Evolutionary conservation across 2,329 filamentous ascomycete genomes (phyloP).

Genomic region (Nakataea oryzae): DNA sequence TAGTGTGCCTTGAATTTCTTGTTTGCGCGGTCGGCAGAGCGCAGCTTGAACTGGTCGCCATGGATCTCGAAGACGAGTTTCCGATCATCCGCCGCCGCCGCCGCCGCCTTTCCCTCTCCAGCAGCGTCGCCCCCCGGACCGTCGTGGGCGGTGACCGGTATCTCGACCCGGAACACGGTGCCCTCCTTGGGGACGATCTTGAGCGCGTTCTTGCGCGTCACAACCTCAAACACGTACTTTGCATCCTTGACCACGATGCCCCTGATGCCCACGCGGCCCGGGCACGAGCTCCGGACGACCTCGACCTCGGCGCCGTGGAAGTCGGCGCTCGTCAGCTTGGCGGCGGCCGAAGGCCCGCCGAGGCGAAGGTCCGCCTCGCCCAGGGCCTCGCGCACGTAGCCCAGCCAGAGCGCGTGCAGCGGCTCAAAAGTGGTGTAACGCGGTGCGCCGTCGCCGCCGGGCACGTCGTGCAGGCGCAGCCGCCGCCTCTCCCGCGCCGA

Average conservation of each 20-base stretch:
- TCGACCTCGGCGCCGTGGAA: slow-evolving; percentile 79
- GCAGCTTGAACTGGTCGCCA: slow-evolving; percentile 76
- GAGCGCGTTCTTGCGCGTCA: slow-evolving; percentile 59
- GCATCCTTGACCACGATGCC: slow-evolving; percentile 88
- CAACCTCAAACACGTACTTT: slow-evolving; percentile 74
- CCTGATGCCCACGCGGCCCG: slow-evolving; percentile 68
- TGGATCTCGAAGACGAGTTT: slow-evolving; percentile 69
- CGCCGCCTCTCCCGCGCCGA: slow-evolving; percentile 69
- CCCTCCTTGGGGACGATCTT: slow-evolving; percentile 86
- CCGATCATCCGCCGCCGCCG: slow-evolving; percentile 7
- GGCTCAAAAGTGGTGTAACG: slow-evolving; percentile 70
- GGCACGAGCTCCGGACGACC: slow-evolving; percentile 73
- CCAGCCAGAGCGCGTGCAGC: slow-evolving; percentile 69
- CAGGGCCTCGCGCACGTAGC: slow-evolving; percentile 76
- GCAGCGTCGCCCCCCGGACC: slow-evolving; percentile 5
- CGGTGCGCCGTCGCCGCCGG: slow-evolving; percentile 42
- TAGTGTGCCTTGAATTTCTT: slow-evolving; percentile 88
- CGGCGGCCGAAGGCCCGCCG: slow-evolving; percentile 50
- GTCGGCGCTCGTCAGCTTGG: slow-evolving; percentile 75
- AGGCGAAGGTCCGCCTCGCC: slow-evolving; percentile 43
- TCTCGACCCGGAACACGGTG: slow-evolving; percentile 68
- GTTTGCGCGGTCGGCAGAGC: slow-evolving; percentile 75
- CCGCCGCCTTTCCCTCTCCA: slow-evolving; percentile 4
- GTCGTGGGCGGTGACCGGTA: slow-evolving; percentile 36
- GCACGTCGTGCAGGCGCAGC: slow-evolving; percentile 65